phyloP scores from a whole-genome alignment of 805 yeast genomes.

The Wickerhamiella bombiphila region DNA sequence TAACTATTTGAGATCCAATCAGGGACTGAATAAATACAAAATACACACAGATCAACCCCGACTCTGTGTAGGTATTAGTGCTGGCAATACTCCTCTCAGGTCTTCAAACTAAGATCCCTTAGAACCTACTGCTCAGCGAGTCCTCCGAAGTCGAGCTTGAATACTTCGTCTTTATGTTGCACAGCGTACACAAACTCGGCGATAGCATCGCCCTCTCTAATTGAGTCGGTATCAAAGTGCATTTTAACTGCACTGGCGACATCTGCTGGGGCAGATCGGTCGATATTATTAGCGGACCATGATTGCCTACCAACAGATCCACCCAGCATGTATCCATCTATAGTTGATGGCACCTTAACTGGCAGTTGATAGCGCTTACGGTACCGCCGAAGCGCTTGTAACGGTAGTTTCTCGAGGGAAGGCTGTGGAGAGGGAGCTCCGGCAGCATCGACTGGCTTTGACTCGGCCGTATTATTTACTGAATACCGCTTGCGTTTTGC shows the following conservation, averaged over 20 bases:
- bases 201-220: conserved; percentile 71
- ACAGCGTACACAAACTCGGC: conserved; percentile 82
- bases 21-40: background rate
- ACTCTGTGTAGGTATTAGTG: background rate
- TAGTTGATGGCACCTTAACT: conserved; percentile 45
- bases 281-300: conserved; percentile 26
- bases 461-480: conserved; percentile 1
- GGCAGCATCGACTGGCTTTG: conserved; percentile 3
- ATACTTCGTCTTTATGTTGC: conserved; percentile 43
- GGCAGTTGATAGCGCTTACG: conserved; percentile 42
- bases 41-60: background rate
- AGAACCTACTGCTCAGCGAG: too few species aligned
- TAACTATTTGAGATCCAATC: too few species aligned
- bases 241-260: conserved; percentile 46
- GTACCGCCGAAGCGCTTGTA: conserved; percentile 54
- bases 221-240: conserved; percentile 47
- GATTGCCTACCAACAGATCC: conserved; percentile 66
- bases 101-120: too few species aligned
- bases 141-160: conserved; percentile 15
- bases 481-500: conserved; percentile 11
- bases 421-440: background rate
- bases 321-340: conserved; percentile 54
- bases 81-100: too few species aligned
- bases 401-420: conserved; percentile 45
- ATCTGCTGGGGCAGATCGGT: conserved; percentile 41